Base-by-base conservation (phyloP, 768 basidiomycete genomes). In the Amanita muscaria region DNA sequence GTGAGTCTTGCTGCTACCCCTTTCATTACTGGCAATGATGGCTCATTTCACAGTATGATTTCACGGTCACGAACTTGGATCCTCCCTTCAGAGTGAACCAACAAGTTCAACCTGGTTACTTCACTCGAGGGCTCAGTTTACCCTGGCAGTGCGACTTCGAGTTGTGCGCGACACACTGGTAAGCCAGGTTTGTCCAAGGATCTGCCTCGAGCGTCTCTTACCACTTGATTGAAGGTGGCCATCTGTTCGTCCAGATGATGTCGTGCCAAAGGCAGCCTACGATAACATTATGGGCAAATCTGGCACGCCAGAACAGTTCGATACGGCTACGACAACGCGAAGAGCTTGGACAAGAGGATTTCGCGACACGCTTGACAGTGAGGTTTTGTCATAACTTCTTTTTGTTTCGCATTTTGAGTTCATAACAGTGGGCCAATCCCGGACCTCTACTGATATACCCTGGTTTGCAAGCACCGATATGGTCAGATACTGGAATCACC, bases 141-240 rank as follows among this genome's bases (percentile, higher is more conserved):
- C 64, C 64, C 9, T 66, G 64, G 64, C 64, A 66, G 49, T 54
- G 40, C 29, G 64, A 66, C 43, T 64, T 63, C 41, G 49, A 53
- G 25, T 49, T 54, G 47, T 64, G 61, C 41, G 52, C 56, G 25
- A 60, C 59, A 14, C 55, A 61, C 47, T 62, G 61, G 61, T 64
- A 41, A 19, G 56, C 2, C 16, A 22, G 18, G 4, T 14, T 10
- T 41, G 15, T 16, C 16, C 15, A 31, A 16, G 9, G 12, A 15
- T 32, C 15, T 39, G 16, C 5, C 12, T 11, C 31, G 15, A 22
- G 12, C 18, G n/a, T 31, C n/a, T n/a, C n/a, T n/a, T n/a, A 11
- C 12, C 15, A 12, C 44, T 21, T 42, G n/a, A n/a, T n/a, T n/a
- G 32, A 16, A 60, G 60, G 60, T 62, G 60, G 60, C 60, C 60